These are phyloP conservation scores for Elaeis oleifera DNA, from an alignment of 202 grass and related monocot genomes.

Conservation along the genomic window DNA sequence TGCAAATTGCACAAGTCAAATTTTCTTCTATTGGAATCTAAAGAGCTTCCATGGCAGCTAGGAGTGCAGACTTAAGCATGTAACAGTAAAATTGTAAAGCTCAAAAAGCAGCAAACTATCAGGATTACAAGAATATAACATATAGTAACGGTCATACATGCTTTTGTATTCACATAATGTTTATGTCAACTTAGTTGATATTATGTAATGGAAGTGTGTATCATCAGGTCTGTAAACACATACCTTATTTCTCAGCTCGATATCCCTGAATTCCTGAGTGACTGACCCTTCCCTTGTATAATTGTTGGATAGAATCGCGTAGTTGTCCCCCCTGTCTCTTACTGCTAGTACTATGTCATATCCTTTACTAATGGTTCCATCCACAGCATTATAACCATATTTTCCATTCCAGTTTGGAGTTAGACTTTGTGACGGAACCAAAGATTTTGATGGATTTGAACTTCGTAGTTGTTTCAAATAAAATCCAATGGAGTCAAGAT, in stretches of 20 bases:
- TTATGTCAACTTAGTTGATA: no score
- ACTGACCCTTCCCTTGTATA: constrained; percentile 26
- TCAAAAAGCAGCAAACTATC: no score
- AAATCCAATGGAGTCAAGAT: constrained; percentile 65
- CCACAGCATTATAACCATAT: constrained; percentile 29
- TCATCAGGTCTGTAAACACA: constrained; percentile 2
- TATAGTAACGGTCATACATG: no score
- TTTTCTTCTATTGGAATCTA: no score
- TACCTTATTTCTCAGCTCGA: constrained; percentile 36
- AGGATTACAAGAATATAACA: no score
- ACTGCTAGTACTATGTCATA: constrained; percentile 52
- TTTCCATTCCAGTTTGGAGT: constrained; percentile 11
- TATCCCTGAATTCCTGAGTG: constrained; percentile 16
- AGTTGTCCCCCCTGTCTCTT: constrained; percentile 37
- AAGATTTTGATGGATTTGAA: constrained; percentile 26
- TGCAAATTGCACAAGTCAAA: no score
- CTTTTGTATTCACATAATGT: no score
- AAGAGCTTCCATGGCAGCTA: no score
- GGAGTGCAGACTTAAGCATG: no score
- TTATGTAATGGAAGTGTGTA: background rate
- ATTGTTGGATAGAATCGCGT: constrained; percentile 27
- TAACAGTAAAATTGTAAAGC: no score
- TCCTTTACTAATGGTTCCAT: constrained; percentile 21
- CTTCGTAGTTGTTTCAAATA: constrained; percentile 52
- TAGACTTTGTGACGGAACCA: constrained; percentile 23